Evolutionary conservation across 2,329 filamentous ascomycete genomes (phyloP), one percentile per base, ranked within the genome.

Genomic region (Hymenoscyphus fraxineus): DNA sequence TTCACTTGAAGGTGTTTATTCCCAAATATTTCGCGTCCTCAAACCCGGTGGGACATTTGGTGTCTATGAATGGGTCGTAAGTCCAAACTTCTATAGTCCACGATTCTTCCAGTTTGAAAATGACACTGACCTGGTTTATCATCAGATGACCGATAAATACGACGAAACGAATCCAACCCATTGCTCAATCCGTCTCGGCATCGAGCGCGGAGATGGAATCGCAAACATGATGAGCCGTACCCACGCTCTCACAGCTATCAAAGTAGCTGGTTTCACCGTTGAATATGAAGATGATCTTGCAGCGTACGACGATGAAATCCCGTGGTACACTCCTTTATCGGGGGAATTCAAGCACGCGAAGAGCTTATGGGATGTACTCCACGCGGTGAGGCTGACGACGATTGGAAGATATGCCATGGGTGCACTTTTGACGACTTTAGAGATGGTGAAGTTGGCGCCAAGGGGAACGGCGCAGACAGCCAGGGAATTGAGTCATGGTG

Each of bases 31-130:
- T 85, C 91, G 92, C 58, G 93, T 97, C 27, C 84, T 99, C 68
- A 99, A 98, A 85, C 95, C 95, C 22, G 95, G 95, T 66, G 94
- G 95, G 77, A 83, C 92, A 60, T 99, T 98, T 73, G 95, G 94
- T 76, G 94, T 98, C 61, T 99, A 98, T 80, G 95, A 99, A 80
- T 98, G 95, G 95, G 83, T 98, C 75, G 35, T 35, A 35, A 35
- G 35, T 35, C 35, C 2, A 35, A 6, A 35, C 2, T 9, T 10
- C 7, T 10, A 10, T 35, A 35, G 6, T 35, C 35, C 35, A 35
- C 9, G 9, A 35, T 10, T 27, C 4, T 35, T 10, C 9, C 6
- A 35, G 9, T 7, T 35, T 6, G 35, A 35, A 35, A 35, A 6
- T 7, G 35, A 35, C 1, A 35, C 35, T 35, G 35, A 35, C 35